Base-by-base conservation (phyloP, 75 land plant genomes). In the Gnetum montanum region DNA sequence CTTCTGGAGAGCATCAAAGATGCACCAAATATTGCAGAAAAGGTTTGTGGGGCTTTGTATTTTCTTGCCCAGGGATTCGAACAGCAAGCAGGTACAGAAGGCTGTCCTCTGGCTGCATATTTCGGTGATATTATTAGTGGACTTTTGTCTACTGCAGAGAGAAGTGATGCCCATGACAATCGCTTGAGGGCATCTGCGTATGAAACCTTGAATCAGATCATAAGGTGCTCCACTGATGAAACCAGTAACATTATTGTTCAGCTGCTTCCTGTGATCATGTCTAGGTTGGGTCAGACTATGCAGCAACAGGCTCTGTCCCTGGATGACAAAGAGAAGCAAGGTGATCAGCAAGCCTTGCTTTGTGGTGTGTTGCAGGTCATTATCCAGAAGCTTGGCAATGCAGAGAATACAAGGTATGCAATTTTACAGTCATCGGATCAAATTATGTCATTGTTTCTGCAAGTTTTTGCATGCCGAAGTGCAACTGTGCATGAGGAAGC, bases 21-120 rank as follows among this genome's bases (percentile, higher is more conserved):
- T 66, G 66, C 69, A 15, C 81, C 81, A 0, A 76, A 81, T 81
- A 81, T 84, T 8, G 88, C 85, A 23, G 88, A 84, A 53, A 84
- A 84, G 49, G 91, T 81, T 18, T 86, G 91, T 66, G 91, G 91
- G 40, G 91, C 91, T 31, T 65, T 86, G n/a, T 80, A 86, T 50
- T 79, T 67, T 44, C 81, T 86, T 37, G 84, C 88, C 1, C 88
- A 79, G 54, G 91, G 91, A 20, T 86, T 68, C 57, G 80, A 79
- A 58, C 77, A 86, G 33, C n/a, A n/a, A n/a, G 68, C 61, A 11
- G 76, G 58, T 29, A 1, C 72, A 7, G 23, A 29, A 20, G 60
- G 70, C 25, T 72, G 67, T 26, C 26, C 73, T n/a, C 68, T 83
- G 11, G 53, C 71, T 8, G 80, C 87, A 19, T 76, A 48, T 41